Conservation (phyloP, 116 monocot species). For the Trichopus zeylanicus region DNA sequence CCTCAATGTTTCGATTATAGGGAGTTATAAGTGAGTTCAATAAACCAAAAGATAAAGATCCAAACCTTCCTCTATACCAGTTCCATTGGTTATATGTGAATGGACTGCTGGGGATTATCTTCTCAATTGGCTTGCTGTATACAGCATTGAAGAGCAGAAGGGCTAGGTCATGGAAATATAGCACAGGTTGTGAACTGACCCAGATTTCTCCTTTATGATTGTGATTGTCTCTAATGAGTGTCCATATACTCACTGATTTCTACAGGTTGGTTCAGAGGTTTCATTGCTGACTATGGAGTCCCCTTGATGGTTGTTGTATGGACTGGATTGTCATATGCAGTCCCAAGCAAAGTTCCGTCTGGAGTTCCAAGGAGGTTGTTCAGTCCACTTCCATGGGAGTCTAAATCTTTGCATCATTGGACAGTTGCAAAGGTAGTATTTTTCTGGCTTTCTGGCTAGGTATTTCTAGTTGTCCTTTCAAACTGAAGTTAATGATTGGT, state of each 20-base stretch:
- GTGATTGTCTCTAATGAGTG: neutral
- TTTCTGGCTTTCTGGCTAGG: neutral
- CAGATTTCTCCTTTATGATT: neutral
- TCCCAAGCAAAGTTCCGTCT: conserved; percentile 51
- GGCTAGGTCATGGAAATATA: conserved; percentile 79
- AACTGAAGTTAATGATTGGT: neutral
- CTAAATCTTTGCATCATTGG: conserved; percentile 66
- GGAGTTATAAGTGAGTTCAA: conserved; percentile 71
- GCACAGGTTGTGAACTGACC: conserved; percentile 45
- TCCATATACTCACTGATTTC: neutral
- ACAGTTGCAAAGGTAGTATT: conserved; percentile 63
- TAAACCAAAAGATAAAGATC: conserved; percentile 53
- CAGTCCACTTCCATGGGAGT: conserved; percentile 82
- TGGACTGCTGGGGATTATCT: conserved; percentile 70
- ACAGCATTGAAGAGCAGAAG: conserved; percentile 73
- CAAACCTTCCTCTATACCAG: conserved; percentile 25
- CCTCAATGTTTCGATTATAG: conserved; percentile 31
- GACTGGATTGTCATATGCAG: conserved; percentile 71
- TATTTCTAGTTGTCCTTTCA: neutral
- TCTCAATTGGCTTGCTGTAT: conserved; percentile 63
- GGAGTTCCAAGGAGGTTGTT: conserved; percentile 82
- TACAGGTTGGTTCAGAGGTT: conserved; percentile 83
- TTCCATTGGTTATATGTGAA: conserved; percentile 89
- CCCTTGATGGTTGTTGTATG: conserved; percentile 86
- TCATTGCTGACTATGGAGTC: conserved; percentile 92